Conservation (phyloP, 2,329 filamentous ascomycete genomes). For the Scedosporium dehoogii region DNA sequence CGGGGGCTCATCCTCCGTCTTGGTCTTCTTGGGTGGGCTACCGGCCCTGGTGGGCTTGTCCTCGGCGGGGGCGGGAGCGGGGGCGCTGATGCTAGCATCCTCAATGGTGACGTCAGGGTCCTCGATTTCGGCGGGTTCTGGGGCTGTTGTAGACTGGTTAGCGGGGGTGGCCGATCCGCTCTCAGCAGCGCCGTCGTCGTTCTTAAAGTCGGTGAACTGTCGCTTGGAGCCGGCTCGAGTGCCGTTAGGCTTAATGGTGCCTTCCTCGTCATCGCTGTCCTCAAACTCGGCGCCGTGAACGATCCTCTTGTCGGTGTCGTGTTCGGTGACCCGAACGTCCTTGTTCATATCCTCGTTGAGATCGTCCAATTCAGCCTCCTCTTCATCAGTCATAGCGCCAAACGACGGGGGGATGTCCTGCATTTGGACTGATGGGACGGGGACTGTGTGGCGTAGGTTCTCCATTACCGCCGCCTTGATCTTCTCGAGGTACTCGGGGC, state of each 20-base stretch:
- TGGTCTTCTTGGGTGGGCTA: not conserved
- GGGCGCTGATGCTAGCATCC: conserved; percentile 18
- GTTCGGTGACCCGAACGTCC: conserved; percentile 72
- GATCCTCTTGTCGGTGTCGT: conserved; percentile 70
- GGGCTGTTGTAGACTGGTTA: conserved; percentile 22
- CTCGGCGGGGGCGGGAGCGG: conserved; percentile 27
- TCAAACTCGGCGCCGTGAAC: conserved; percentile 72
- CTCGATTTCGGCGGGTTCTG: conserved; percentile 23
- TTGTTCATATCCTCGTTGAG: conserved; percentile 79
- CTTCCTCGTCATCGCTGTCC: conserved; percentile 83
- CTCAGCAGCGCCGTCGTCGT: conserved; percentile 21
- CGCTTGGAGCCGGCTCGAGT: conserved; percentile 41
- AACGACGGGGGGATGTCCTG: conserved; percentile 60
- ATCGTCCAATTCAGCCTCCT: conserved; percentile 55
- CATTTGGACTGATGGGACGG: conserved; percentile 86
- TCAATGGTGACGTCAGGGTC: conserved; percentile 40
- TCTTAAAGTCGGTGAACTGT: conserved; percentile 39
- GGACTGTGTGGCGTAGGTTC: conserved; percentile 76
- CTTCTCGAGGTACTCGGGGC: conserved; percentile 68
- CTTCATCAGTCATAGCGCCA: conserved; percentile 54
- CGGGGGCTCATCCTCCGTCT: not conserved
- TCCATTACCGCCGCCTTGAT: conserved; percentile 75
- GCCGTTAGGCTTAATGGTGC: conserved; percentile 57
- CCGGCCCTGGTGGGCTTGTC: conserved; percentile 20
- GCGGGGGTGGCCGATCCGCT: conserved; percentile 15